Evolutionary conservation across 441 rosid genomes (phyloP), one percentile per base, ranked within the genome.

Genomic region (Manihot esculenta): DNA sequence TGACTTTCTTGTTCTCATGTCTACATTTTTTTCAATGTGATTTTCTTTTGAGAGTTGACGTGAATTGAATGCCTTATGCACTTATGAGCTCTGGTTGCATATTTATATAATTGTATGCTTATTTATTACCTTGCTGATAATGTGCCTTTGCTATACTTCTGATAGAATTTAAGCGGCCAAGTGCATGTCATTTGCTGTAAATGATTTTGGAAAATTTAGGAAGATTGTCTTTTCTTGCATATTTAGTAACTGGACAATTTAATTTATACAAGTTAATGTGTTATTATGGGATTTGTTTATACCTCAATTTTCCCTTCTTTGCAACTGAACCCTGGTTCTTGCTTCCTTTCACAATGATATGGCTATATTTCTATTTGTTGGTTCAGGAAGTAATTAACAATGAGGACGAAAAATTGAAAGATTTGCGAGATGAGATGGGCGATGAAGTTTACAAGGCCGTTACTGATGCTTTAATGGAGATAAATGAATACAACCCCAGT

Each of bases 401-500:
- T 27, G 80, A 79, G 7, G 98, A 94, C 73, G 94, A 87, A 67
- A 94, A 78, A 79, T 68, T 92, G 78, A 84, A 74, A 69, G 76
- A 75, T 18, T 69, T 94, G 80, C 85, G 64, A 88, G 67, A 77
- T 33, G 91, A 94, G 64, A 5, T 87, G 68, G 97, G 96, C 24
- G 76, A 77, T 10, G 87, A 82, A 66, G 94, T 78, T 15, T 88
- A 78, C 74, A 78, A 76, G 57, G 83, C 93, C 15, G 97, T 92
- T 47, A 68, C 81, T 14, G 76, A 84, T 44, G 87, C 98, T 54
- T 75, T 94, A 74, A 80, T 55, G 77, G 92, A 92, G 78, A 84
- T 91, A 73, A 91, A 90, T 53, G 96, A 95, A 51, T 88, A 87
- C 82, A 95, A 95, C 69, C 91, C 99, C 0, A 95, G 98, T 67